These are phyloP conservation scores for Cantharellus cinnabarinus DNA, from an alignment of 768 basidiomycete species.

Conservation along the genomic window DNA sequence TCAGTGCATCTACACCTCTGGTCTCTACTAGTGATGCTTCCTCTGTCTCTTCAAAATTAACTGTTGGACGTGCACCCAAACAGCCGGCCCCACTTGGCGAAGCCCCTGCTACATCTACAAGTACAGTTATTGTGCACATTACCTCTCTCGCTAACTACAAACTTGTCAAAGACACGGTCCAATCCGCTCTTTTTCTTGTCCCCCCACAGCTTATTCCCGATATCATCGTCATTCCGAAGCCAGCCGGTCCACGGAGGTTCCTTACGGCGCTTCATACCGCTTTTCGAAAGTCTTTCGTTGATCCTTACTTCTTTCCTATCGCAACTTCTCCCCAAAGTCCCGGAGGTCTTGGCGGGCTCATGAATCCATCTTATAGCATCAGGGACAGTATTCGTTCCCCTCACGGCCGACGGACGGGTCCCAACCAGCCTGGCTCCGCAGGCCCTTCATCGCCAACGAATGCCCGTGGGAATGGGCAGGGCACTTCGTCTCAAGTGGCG, in stretches of 20 bases:
- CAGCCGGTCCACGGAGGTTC: slow-evolving; percentile 84
- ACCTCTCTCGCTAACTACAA: slow-evolving; percentile 83
- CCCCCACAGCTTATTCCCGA: slow-evolving; percentile 41
- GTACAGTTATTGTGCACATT: slow-evolving; percentile 62
- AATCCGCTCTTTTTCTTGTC: slow-evolving; percentile 33
- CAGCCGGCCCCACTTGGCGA: slow-evolving; percentile 1
- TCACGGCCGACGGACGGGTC: slow-evolving; percentile 11
- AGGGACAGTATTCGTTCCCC: slow-evolving; percentile 18
- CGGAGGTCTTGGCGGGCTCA: slow-evolving; percentile 25
- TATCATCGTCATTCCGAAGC: slow-evolving; percentile 93
- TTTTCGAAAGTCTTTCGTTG: slow-evolving; percentile 63
- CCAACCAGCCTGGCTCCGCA: slow-evolving; percentile 8
- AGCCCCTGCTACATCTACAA: slow-evolving; percentile 16
- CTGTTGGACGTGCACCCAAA: not conserved
- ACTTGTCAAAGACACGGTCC: slow-evolving; percentile 63
- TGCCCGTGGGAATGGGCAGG: not conserved
- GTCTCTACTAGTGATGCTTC: not conserved
- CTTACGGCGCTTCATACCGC: slow-evolving; percentile 86
- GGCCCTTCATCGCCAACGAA: slow-evolving; percentile 21
- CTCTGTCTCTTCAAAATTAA: not conserved
- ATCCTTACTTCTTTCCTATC: slow-evolving; percentile 85
- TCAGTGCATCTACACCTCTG: slow-evolving; percentile 2
- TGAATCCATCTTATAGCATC: no score
- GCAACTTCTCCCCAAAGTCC: slow-evolving; percentile 79
- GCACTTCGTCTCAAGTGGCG: not conserved